Evolutionary conservation across 1,284 basidiomycete genomes (phyloP).

Genomic region (Rugosomyces carneus): DNA sequence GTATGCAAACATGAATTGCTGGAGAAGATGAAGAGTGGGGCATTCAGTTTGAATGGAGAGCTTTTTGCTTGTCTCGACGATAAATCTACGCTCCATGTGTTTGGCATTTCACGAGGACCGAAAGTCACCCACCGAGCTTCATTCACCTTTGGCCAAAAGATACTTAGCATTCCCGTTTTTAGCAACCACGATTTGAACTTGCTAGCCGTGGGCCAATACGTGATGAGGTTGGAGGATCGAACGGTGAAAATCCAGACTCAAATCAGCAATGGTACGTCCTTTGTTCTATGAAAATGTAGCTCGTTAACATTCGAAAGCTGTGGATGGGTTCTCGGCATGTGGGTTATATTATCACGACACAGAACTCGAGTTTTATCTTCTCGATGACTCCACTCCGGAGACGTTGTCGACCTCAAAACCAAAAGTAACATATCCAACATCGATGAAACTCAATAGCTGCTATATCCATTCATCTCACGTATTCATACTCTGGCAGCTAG

Average conservation of each 20-base stretch:
- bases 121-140: neutral
- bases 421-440: neutral
- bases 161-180: neutral
- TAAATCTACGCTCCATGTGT: neutral
- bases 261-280: neutral
- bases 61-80: neutral
- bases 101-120: neutral
- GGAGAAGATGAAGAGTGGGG: neutral
- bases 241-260: neutral
- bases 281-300: neutral
- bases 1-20: neutral
- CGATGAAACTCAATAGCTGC: neutral
- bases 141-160: neutral
- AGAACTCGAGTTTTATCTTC: neutral
- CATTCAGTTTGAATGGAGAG: neutral
- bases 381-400: neutral
- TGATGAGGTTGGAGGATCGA: neutral
- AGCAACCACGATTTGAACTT: neutral
- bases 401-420: neutral
- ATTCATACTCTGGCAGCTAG: neutral
- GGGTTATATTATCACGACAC: neutral
- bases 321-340: neutral
- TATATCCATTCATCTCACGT: constrained; percentile 4
- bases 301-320: neutral
- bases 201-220: neutral